Percentiles rank a stretch among this genome's conserved stretches.
Evolutionary conservation across 768 basidiomycete species (phyloP).

Genomic region (Xerocomellus intermedius): DNA sequence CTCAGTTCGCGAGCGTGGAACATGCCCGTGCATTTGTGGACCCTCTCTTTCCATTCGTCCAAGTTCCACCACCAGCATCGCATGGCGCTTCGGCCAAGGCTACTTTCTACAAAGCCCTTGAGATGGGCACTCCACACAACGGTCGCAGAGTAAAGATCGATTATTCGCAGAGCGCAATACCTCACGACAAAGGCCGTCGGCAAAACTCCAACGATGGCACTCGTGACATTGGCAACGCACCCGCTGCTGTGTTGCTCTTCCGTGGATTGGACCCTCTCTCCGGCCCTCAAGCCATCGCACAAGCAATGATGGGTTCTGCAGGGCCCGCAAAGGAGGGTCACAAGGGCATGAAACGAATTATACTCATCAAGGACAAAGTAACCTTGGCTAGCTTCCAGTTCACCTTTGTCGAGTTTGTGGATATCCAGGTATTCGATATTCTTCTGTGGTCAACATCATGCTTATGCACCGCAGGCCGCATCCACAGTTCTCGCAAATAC

Average conservation of each 20-base stretch:
- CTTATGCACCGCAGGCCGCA: conserved; percentile 59
- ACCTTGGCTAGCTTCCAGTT: conserved; percentile 91
- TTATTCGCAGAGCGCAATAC: conserved; percentile 84
- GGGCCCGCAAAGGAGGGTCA: conserved; percentile 77
- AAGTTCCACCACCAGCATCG: conserved; percentile 88
- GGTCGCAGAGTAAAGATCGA: conserved; percentile 94
- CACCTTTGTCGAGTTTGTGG: conserved; percentile 90
- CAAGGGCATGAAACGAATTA: conserved; percentile 82
- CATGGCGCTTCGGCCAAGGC: conserved; percentile 78
- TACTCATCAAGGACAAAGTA: conserved; percentile 86
- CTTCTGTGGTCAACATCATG: neutral
- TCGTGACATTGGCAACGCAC: conserved; percentile 88
- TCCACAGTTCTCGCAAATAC: conserved; percentile 77
- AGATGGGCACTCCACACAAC: conserved; percentile 66
- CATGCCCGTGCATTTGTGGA: conserved; percentile 91
- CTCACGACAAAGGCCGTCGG: conserved; percentile 63
- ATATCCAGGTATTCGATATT: conserved; percentile 58
- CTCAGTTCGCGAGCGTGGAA: conserved; percentile 83
- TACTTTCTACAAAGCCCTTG: conserved; percentile 71
- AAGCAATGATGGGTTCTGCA: conserved; percentile 79
- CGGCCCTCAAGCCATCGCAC: conserved; percentile 82
- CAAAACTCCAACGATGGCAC: conserved; percentile 89
- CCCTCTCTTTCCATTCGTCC: conserved; percentile 85
- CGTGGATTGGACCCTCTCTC: conserved; percentile 88
- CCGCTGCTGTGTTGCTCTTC: conserved; percentile 80